These are phyloP conservation scores for Metschnikowia sp. DNA, from an alignment of 805 yeast species.

Conservation along the genomic window DNA sequence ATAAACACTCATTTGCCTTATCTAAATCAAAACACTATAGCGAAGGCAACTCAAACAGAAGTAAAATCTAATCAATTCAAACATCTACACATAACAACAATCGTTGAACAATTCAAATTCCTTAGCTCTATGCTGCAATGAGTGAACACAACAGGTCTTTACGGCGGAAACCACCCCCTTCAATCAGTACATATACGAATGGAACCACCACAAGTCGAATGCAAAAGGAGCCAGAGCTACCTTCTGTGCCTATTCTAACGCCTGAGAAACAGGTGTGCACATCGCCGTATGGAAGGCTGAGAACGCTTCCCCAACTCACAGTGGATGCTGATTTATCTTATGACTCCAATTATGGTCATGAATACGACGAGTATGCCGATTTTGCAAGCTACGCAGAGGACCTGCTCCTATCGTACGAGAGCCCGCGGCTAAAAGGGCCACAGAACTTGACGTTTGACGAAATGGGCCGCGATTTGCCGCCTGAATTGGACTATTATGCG, in stretches of 20 bases:
- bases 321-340: conserved; percentile 3
- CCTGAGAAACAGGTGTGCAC: conserved; percentile 3
- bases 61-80: too few relatives aligned
- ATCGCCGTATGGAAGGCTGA: not conserved
- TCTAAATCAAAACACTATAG: not conserved
- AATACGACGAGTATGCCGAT: not conserved
- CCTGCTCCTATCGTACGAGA: conserved; percentile 24
- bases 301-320: not conserved
- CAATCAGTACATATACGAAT: not conserved
- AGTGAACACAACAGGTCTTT: conserved; percentile 5
- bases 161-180: conserved; percentile 18
- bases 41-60: not conserved
- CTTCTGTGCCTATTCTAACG: not conserved
- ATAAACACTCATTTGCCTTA: not conserved
- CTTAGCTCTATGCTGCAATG: not conserved
- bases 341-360: not conserved
- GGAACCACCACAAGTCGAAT: not conserved
- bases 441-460: conserved; percentile 36
- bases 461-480: not conserved
- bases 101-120: not conserved
- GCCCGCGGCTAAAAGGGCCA: conserved; percentile 41
- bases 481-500: not conserved
- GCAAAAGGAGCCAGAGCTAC: not conserved
- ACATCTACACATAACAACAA: not conserved
- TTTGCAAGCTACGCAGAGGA: conserved; percentile 18